phyloP scores from a whole-genome alignment of 2,329 filamentous ascomycete species.

The Colletotrichum echinochloae region DNA sequence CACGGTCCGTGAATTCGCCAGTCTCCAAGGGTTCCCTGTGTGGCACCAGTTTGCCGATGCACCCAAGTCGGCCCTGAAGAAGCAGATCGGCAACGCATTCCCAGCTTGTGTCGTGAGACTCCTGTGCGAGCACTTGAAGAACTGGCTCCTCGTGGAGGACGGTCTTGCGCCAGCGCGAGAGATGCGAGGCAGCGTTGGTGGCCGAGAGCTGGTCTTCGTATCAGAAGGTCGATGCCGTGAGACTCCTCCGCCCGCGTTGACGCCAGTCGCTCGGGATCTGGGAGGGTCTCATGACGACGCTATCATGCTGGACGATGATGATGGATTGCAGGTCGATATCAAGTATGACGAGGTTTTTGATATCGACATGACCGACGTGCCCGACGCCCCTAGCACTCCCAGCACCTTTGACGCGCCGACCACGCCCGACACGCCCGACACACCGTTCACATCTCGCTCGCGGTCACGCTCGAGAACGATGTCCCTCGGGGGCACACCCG shows the following conservation, averaged over 20 bases:
- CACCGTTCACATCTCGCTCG: neutral
- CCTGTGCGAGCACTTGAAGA: conserved; percentile 61
- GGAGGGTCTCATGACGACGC: neutral
- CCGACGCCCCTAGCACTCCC: neutral
- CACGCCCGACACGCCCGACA: neutral
- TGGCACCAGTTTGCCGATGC: conserved; percentile 67
- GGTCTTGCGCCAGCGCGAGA: conserved; percentile 36
- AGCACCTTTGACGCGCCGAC: neutral
- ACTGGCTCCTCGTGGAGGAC: conserved; percentile 60
- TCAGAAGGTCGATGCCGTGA: conserved; percentile 12
- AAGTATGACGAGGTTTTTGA: conserved; percentile 28
- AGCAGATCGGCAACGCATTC: conserved; percentile 85
- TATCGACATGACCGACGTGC: conserved; percentile 20
- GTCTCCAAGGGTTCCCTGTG: conserved; percentile 76
- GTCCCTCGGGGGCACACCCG: neutral
- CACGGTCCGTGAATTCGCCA: conserved; percentile 75
- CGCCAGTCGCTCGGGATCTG: neutral
- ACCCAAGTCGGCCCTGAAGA: conserved; percentile 54
- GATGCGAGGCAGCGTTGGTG: conserved; percentile 16
- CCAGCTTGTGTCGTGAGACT: conserved; percentile 69
- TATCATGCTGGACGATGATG: conserved; percentile 5
- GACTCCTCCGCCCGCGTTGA: neutral
- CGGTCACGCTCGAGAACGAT: conserved; percentile 12
- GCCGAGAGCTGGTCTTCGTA: conserved; percentile 29
- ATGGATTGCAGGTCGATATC: conserved; percentile 21